Evolutionary conservation across 2,329 filamentous ascomycete genomes (phyloP), one percentile per base, ranked within the genome.

Genomic region (Lizonia empirigonia): DNA sequence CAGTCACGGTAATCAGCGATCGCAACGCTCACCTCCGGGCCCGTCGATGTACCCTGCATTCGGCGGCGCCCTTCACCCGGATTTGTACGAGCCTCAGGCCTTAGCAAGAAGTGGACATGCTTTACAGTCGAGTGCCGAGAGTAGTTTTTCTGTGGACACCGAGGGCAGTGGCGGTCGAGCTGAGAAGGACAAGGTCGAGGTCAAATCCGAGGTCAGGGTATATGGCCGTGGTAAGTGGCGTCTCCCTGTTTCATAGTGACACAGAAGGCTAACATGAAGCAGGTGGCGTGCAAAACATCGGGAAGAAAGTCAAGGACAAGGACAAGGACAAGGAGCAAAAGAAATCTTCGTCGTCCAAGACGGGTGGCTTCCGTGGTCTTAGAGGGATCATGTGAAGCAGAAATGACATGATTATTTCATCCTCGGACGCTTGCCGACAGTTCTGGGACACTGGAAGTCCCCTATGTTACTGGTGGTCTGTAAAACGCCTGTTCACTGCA

Each of bases 261-360:
- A 48, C 59, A 74, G 6, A 72, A 78, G 49, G 49, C 62, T 71
- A 58, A 70, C 37, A 39, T 48, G 38, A 58, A 36, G 56, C 58
- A 79, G 77, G 76, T 58, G 78, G 79, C 36, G 79, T 77, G 30
- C 82, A 83, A 62, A 80, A 83, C 60, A 76, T 79, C 53, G 78
- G 77, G 23, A 82, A 81, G 65, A 80, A 82, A 58, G 74, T 77
- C 54, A 81, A 80, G 55, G 76, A 78, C 45, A 77, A 79, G 58
- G 69, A 77, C 54, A 81, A 80, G 55, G 76, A 78, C 45, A 77
- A 79, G 58, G 69, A 77, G 27, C 51, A 59, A 59, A 71, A 73
- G 47, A 72, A 80, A 47, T 76, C 77, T 53, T 78, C 82, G 58
- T 53, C 61, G 7, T 53, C 65, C 15, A 74, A 72, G 51, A 69